Evolutionary conservation across 2,329 filamentous ascomycete species (phyloP).

Genomic region (Beauveria asiatica): DNA sequence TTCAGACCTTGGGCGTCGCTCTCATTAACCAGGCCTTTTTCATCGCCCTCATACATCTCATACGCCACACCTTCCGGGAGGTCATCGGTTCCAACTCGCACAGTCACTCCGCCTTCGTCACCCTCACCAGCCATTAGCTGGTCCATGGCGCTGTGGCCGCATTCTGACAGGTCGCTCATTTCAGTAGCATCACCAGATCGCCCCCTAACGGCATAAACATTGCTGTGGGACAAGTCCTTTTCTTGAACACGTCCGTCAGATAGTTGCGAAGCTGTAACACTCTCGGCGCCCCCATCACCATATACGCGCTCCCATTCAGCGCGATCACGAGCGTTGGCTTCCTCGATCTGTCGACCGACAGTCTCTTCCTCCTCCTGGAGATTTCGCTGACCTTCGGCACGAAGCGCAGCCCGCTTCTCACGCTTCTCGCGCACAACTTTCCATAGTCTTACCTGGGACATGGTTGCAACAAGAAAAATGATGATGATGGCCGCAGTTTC

Average conservation of each 20-base stretch:
- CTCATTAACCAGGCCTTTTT: slow-evolving; percentile 20
- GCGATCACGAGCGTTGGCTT: slow-evolving; percentile 51
- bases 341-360: slow-evolving; percentile 58
- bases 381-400: slow-evolving; percentile 42
- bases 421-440: slow-evolving; percentile 61
- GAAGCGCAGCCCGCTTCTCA: slow-evolving; percentile 41
- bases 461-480: slow-evolving; percentile 63
- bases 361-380: slow-evolving; percentile 60
- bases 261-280: slow-evolving; percentile 31
- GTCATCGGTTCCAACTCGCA: slow-evolving; percentile 45
- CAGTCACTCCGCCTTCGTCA: slow-evolving; percentile 39
- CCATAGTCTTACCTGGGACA: slow-evolving; percentile 84
- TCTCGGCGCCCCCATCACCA: slow-evolving; percentile 44
- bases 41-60: slow-evolving; percentile 16
- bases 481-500: slow-evolving; percentile 74
- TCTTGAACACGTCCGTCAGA: slow-evolving; percentile 46
- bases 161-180: slow-evolving; percentile 39
- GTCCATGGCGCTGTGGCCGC: slow-evolving; percentile 22
- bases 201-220: slow-evolving; percentile 25
- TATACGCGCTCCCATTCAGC: slow-evolving; percentile 71
- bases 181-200: slow-evolving; percentile 43
- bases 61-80: slow-evolving; percentile 21
- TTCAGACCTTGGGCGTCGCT: slow-evolving; percentile 18
- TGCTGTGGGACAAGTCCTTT: slow-evolving; percentile 29
- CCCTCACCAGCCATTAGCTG: slow-evolving; percentile 35